Evolutionary conservation across 2,329 filamentous ascomycete genomes (phyloP).

Genomic region (Cladophialophora exuberans): DNA sequence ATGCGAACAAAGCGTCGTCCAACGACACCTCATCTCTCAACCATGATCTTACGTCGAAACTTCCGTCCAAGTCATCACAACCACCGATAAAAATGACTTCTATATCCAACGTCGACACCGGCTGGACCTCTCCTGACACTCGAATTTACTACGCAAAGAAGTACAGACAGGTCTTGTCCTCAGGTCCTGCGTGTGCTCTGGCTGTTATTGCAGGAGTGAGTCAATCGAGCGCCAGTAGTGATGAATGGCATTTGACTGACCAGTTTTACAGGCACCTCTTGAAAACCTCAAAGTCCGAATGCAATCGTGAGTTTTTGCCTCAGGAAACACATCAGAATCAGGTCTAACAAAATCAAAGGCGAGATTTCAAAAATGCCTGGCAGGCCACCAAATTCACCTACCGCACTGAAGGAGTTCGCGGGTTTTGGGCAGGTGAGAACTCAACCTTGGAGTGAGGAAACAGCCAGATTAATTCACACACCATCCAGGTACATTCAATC

Average conservation of each 20-base stretch:
- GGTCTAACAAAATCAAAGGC: slow-evolving; percentile 36
- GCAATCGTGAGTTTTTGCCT: slow-evolving; percentile 45
- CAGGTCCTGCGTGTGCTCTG: slow-evolving; percentile 48
- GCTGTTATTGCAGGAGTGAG: slow-evolving; percentile 51
- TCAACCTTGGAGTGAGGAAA: not conserved
- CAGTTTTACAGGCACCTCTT: slow-evolving; percentile 44
- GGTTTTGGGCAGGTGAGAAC: slow-evolving; percentile 50
- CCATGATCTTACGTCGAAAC: slow-evolving; percentile 44
- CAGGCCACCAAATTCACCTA: slow-evolving; percentile 51
- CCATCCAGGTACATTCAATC: slow-evolving; percentile 46
- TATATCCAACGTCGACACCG: slow-evolving; percentile 22
- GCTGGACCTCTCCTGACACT: slow-evolving; percentile 36
- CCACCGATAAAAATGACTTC: slow-evolving; percentile 27
- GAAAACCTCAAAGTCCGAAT: slow-evolving; percentile 55
- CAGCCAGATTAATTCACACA: slow-evolving; percentile 4
- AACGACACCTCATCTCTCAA: slow-evolving; percentile 36
- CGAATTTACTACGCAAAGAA: slow-evolving; percentile 49
- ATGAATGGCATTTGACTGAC: slow-evolving; percentile 19
- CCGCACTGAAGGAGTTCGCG: slow-evolving; percentile 50
- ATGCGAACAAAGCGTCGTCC: slow-evolving; percentile 30
- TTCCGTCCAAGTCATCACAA: slow-evolving; percentile 40
- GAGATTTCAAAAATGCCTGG: slow-evolving; percentile 48
- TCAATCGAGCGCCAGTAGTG: slow-evolving; percentile 21
- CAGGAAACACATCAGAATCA: not conserved
- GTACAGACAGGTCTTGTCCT: slow-evolving; percentile 52